These are phyloP conservation scores for Xerophyta viscosa DNA, from an alignment of 106 monocot genomes.

Conservation along the genomic window DNA sequence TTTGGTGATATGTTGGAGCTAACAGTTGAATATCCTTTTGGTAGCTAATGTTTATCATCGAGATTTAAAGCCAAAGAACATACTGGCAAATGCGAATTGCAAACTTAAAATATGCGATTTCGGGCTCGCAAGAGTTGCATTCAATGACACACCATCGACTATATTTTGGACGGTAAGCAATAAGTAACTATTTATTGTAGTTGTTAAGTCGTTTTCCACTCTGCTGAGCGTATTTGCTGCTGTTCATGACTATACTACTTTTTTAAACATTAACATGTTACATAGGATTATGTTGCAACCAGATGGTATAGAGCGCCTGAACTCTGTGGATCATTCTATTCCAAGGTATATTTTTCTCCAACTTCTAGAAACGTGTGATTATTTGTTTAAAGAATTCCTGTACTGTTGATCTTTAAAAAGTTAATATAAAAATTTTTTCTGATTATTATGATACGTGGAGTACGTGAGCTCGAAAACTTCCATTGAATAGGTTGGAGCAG, in stretches of 20 bases:
- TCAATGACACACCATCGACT: constrained; percentile 31
- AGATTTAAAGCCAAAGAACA: constrained; percentile 53
- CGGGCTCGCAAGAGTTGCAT: constrained; percentile 56
- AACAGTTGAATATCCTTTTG: no score
- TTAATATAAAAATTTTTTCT: no score
- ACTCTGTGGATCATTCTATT: constrained; percentile 48
- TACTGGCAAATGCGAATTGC: constrained; percentile 56
- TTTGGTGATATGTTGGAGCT: no score
- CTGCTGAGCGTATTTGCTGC: no score
- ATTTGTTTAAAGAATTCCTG: no score
- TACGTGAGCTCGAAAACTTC: no score
- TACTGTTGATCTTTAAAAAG: no score
- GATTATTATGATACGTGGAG: no score
- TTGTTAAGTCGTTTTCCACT: no score
- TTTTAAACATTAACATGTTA: neutral
- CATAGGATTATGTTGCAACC: constrained; percentile 55
- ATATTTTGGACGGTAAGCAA: constrained; percentile 18
- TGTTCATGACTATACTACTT: neutral
- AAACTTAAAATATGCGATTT: constrained; percentile 55
- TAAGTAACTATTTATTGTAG: no score
- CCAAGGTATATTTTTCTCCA: constrained; percentile 16
- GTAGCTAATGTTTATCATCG: constrained; percentile 55
- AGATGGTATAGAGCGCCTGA: constrained; percentile 61
- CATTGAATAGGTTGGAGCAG: no score
- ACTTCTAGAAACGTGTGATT: no score